These are phyloP conservation scores for Beauveria sp. DNA, from an alignment of 2,329 filamentous ascomycete genomes.

Conservation along the genomic window DNA sequence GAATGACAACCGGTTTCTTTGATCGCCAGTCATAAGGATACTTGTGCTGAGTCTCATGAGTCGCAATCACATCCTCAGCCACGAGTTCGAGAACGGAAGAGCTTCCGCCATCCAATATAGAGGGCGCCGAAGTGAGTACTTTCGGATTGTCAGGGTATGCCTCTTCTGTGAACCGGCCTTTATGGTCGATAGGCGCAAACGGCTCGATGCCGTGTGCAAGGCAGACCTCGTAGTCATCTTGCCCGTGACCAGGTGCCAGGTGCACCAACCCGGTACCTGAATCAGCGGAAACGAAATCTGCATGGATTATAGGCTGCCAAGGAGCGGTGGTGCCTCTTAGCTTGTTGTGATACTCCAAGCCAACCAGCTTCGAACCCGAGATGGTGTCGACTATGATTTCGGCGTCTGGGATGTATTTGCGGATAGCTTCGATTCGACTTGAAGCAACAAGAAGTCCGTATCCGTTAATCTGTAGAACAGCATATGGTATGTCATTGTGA, in stretches of 20 bases:
- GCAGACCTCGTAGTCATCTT: constrained; percentile 90
- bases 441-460: constrained; percentile 65
- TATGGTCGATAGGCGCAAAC: constrained; percentile 75
- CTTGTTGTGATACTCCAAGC: constrained; percentile 61
- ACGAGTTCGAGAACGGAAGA: constrained; percentile 64
- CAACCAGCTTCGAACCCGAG: constrained; percentile 56
- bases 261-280: constrained; percentile 97
- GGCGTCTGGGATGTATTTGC: constrained; percentile 41
- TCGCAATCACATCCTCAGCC: constrained; percentile 55
- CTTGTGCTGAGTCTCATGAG: constrained; percentile 74
- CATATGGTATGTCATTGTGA: constrained; percentile 66
- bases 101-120: constrained; percentile 64
- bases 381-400: constrained; percentile 49
- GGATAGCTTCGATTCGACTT: constrained; percentile 57
- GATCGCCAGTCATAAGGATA: constrained; percentile 98
- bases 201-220: constrained; percentile 61
- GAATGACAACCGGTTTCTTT: constrained; percentile 81
- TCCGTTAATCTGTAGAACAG: constrained; percentile 49
- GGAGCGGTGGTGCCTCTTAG: constrained; percentile 53
- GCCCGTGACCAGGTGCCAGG: constrained; percentile 86
- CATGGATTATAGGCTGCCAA: constrained; percentile 66
- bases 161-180: constrained; percentile 71
- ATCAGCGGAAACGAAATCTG: constrained; percentile 79
- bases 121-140: constrained; percentile 56
- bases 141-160: constrained; percentile 66